Conservation (phyloP, 2,329 filamentous ascomycete genomes). For the Ilyonectria sp. region DNA sequence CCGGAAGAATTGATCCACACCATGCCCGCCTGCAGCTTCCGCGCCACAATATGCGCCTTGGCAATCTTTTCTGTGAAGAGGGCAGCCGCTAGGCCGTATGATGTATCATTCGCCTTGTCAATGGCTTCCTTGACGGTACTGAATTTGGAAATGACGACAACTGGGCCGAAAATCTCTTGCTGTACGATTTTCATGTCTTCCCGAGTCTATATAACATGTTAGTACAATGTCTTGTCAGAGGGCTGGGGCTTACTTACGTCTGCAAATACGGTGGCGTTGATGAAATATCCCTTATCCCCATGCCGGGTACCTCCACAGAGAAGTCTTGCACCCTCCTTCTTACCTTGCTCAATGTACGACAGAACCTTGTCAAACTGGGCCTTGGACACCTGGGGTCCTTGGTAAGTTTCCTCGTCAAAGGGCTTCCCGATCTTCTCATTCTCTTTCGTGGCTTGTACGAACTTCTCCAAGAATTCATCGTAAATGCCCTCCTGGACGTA, state of each 20-base stretch:
- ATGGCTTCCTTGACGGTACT: constrained; percentile 32
- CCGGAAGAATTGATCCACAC: constrained; percentile 50
- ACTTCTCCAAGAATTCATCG: constrained; percentile 51
- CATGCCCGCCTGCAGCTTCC: constrained; percentile 66
- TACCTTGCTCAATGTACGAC: constrained; percentile 76
- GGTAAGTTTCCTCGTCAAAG: constrained; percentile 73
- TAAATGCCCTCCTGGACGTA: constrained; percentile 43
- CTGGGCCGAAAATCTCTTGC: constrained; percentile 43
- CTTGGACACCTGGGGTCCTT: constrained; percentile 76
- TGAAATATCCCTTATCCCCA: constrained; percentile 37
- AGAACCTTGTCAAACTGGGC: constrained; percentile 76
- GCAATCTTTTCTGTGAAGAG: constrained; percentile 68
- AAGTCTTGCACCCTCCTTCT: constrained; percentile 72
- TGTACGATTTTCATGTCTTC: constrained; percentile 37
- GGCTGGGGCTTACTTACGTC: constrained; percentile 28
- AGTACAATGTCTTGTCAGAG: too few relatives aligned
- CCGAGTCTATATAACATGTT: constrained; percentile 10
- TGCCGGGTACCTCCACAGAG: constrained; percentile 50
- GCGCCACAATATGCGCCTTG: constrained; percentile 52
- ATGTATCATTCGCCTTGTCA: constrained; percentile 53
- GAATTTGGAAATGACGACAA: constrained; percentile 37
- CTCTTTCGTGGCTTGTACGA: constrained; percentile 60
- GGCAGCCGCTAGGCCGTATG: constrained; percentile 66
- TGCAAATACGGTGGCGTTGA: constrained; percentile 41
- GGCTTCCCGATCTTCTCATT: constrained; percentile 73